Evolutionary conservation across 768 basidiomycete species (phyloP).

Genomic region (Boletus coccyginus): DNA sequence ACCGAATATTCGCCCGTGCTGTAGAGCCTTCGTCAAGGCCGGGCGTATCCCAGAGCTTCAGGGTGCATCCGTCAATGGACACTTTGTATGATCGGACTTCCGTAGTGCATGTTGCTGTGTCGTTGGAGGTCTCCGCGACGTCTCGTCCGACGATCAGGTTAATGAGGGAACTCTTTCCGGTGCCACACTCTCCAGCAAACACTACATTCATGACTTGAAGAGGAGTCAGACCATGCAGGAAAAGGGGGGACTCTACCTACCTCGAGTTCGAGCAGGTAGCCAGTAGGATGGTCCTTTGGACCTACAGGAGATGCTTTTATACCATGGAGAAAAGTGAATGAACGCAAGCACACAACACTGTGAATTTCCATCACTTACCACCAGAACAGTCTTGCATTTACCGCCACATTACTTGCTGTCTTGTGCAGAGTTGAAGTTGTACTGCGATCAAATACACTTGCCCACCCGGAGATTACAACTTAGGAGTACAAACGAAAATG

Average conservation of each 20-base stretch:
- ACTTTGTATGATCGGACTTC: conserved; percentile 5
- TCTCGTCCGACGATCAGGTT: conserved; percentile 17
- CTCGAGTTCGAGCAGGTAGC: background rate
- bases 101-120: conserved; percentile 19
- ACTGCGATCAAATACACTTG: background rate
- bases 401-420: background rate
- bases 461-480: conserved; percentile 1
- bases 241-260: background rate
- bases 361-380: background rate
- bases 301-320: conserved; percentile 4
- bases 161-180: conserved; percentile 26
- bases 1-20: background rate
- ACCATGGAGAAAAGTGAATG: background rate
- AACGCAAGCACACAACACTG: background rate
- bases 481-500: conserved; percentile 10
- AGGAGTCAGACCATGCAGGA: background rate
- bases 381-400: background rate
- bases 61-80: conserved; percentile 10
- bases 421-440: conserved; percentile 1
- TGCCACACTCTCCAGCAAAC: conserved; percentile 23
- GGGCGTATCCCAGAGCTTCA: conserved; percentile 17
- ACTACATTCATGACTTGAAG: conserved; percentile 22
- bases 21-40: conserved; percentile 16
- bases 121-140: conserved; percentile 17
- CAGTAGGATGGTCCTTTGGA: background rate